Evolutionary conservation across 2,329 filamentous ascomycete genomes (phyloP).

Genomic region (Massarina eburnea): DNA sequence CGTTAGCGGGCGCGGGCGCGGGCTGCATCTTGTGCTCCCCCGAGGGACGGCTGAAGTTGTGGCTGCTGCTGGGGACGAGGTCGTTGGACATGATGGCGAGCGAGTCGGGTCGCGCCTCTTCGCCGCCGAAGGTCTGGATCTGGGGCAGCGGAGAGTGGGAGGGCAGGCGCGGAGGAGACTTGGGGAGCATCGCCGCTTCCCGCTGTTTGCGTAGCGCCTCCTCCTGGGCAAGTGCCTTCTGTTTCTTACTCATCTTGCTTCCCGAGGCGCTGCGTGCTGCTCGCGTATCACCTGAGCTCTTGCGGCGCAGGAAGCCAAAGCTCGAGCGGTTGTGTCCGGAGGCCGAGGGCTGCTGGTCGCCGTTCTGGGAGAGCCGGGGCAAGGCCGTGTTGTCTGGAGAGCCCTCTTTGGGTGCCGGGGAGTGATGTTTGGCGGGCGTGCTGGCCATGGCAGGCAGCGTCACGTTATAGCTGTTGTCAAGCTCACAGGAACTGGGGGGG

Average conservation of each 20-base stretch:
- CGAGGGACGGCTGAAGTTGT: constrained; percentile 42
- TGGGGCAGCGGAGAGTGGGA: constrained; percentile 49
- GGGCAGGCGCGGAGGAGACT: constrained; percentile 62
- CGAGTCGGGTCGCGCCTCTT: constrained; percentile 63
- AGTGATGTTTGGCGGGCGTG: constrained; percentile 20
- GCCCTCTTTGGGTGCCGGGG: constrained; percentile 21
- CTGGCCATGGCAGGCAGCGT: constrained; percentile 29
- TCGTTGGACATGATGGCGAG: constrained; percentile 63
- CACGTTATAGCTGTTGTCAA: constrained; percentile 27
- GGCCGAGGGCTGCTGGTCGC: constrained; percentile 15
- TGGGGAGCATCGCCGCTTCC: constrained; percentile 58
- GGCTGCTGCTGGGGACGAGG: constrained; percentile 36
- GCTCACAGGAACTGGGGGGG: constrained; percentile 21
- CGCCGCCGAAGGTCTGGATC: constrained; percentile 63
- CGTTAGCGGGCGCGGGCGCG: constrained; percentile 5
- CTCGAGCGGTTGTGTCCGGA: constrained; percentile 27
- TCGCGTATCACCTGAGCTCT: constrained; percentile 34
- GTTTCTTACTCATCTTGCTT: constrained; percentile 58
- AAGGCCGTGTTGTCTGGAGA: constrained; percentile 26
- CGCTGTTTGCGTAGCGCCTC: constrained; percentile 59
- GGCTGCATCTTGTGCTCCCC: constrained; percentile 44
- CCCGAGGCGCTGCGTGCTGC: constrained; percentile 31
- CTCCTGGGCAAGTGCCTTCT: constrained; percentile 53
- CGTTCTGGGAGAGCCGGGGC: constrained; percentile 16
- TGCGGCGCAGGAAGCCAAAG: constrained; percentile 42